Evolutionary conservation across 2,329 filamentous ascomycete genomes (phyloP), one percentile per base, ranked within the genome.

Genomic region (Xylariaceae sp.): DNA sequence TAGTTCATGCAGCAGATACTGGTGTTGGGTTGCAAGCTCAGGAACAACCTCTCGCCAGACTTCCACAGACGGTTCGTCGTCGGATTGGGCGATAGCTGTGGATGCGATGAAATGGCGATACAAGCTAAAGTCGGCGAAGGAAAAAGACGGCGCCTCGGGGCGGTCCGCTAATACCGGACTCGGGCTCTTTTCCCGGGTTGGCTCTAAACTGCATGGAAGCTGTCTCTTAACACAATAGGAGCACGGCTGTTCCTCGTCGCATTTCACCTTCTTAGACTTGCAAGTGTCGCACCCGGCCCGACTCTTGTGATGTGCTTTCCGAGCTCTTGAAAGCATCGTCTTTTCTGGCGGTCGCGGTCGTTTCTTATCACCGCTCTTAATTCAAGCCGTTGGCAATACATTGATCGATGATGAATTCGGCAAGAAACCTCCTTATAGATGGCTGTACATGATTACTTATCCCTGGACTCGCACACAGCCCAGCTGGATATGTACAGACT

Each of bases 221-320:
- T 54, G 43, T 40, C 62, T 61, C 55, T 64, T 68, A 19, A 47
- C 59, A 46, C 66, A 69, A 26, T 62, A 61, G 2, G 59, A 57
- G 56, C 67, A 68, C 16, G 66, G 66, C 18, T 59, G 54, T 20
- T 58, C 46, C 58, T 69, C 66, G 50, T 69, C 64, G 61, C 65
- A 68, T 60, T 67, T 60, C 37, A 63, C 41, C 45, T 53, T 64
- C 32, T 60, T 65, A 10, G 52, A 3, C 20, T 64, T 65, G 58
- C 62, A 65, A 3, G 47, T 52, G 18, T 48, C 56, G 40, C 63
- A 65, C 18, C 63, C 62, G 32, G 19, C 21, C 14, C 46, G 49
- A 20, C 57, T 55, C 43, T 65, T 65, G 10, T 54, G 57, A 26
- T 65, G 63, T 14, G 58, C 58, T 59, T 52, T 64, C 10, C 60